These are phyloP conservation scores for Kitagawia praeruptora DNA, from an alignment of 129 eudicot genomes.

Conservation along the genomic window DNA sequence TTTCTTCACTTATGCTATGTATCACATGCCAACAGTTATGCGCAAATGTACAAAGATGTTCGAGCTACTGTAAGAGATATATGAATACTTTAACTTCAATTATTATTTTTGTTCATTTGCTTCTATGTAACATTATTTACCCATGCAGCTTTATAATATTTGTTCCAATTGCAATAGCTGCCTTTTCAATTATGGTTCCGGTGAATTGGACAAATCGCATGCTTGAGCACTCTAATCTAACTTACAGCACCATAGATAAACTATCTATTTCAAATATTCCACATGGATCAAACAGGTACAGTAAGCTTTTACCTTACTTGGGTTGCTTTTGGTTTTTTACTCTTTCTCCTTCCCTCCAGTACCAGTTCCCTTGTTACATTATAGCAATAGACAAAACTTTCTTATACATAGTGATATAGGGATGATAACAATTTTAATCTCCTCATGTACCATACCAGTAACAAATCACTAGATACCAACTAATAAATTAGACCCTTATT, in stretches of 20 bases:
- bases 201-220: slow-evolving; percentile 62
- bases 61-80: no score
- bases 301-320: neutral
- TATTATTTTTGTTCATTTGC: no score
- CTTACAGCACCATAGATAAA: slow-evolving; percentile 61
- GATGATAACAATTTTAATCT: neutral
- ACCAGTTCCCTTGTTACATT: neutral
- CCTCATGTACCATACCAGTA: neutral
- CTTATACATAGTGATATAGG: no score
- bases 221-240: slow-evolving; percentile 40
- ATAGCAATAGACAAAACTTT: no score
- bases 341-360: neutral
- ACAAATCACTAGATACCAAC: neutral
- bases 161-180: slow-evolving; percentile 60
- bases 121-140: neutral
- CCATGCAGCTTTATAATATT: slow-evolving; percentile 61
- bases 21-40: no score
- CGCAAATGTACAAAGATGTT: no score
- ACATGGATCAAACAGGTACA: slow-evolving; percentile 52
- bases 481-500: neutral
- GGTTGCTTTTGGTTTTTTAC: neutral
- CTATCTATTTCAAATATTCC: slow-evolving; percentile 81
- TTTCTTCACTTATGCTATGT: no score
- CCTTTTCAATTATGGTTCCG: slow-evolving; percentile 66
- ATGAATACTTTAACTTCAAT: no score